phyloP scores from a whole-genome alignment of 352 stramenopile species.

The Phytophthora melonis region DNA sequence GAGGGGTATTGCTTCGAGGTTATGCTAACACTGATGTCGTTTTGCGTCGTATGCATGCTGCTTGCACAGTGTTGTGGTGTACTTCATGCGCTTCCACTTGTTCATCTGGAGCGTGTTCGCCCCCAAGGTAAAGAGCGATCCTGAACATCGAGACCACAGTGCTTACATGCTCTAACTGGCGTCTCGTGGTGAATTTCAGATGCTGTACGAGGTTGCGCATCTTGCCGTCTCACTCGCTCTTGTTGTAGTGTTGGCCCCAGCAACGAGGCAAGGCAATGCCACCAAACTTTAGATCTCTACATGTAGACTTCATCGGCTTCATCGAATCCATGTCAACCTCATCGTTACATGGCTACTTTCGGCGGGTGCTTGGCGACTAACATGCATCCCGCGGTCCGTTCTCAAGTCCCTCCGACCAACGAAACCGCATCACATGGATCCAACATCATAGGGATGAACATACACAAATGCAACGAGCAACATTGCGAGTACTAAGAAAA shows the following conservation, averaged over 20 bases:
- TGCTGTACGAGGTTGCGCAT: constrained; percentile 82
- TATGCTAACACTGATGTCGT: constrained; percentile 3
- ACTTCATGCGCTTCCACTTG: constrained; percentile 90
- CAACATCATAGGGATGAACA: neutral
- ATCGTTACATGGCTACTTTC: constrained; percentile 29
- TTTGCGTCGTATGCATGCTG: constrained; percentile 4
- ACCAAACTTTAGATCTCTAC: constrained; percentile 18
- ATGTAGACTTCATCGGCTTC: constrained; percentile 6
- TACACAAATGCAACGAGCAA: neutral
- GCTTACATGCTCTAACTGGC: constrained; percentile 1
- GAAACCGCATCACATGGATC: neutral
- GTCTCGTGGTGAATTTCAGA: constrained; percentile 41
- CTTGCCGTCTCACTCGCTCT: constrained; percentile 48
- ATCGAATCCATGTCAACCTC: neutral
- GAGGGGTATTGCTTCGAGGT: neutral
- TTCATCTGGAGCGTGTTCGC: constrained; percentile 94
- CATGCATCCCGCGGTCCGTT: neutral
- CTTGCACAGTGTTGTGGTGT: constrained; percentile 73
- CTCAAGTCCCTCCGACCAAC: constrained; percentile 3
- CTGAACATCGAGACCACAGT: neutral
- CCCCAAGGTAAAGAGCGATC: constrained; percentile 66
- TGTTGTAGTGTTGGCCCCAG: constrained; percentile 20
- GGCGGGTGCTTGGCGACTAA: neutral
- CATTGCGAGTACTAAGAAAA: constrained; percentile 33
- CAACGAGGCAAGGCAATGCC: neutral